Conservation (phyloP, 805 yeast genomes). For the Candida broadrunensis region DNA sequence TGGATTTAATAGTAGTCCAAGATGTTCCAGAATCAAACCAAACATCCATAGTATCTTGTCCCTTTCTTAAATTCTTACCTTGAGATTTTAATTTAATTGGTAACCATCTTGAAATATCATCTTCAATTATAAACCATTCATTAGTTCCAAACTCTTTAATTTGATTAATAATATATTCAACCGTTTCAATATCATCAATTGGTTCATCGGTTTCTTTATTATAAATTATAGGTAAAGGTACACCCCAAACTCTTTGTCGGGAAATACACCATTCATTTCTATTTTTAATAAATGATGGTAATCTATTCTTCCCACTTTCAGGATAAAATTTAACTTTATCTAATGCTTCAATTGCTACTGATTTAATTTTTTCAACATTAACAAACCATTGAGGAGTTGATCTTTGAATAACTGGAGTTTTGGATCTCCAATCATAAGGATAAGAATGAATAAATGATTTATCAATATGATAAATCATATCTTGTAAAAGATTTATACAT, state of each 20-base stretch:
- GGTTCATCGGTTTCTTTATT: slow-evolving; percentile 57
- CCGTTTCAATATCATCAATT: slow-evolving; percentile 52
- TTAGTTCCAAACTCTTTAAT: slow-evolving; percentile 65
- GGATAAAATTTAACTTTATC: slow-evolving; percentile 71
- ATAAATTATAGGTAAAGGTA: slow-evolving; percentile 89
- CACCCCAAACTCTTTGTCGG: slow-evolving; percentile 96
- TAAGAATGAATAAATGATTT: slow-evolving; percentile 71
- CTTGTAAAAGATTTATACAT: slow-evolving; percentile 53
- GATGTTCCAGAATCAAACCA: slow-evolving; percentile 98
- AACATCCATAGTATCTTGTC: slow-evolving; percentile 94
- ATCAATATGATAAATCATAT: slow-evolving; percentile 49
- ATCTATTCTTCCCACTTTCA: slow-evolving; percentile 64
- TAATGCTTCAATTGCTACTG: slow-evolving; percentile 56
- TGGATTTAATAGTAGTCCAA: slow-evolving; percentile 63
- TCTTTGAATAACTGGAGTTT: slow-evolving; percentile 89
- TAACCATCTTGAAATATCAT: slow-evolving; percentile 65
- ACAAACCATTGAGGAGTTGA: slow-evolving; percentile 98
- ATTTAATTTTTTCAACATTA: slow-evolving; percentile 73
- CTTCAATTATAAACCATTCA: slow-evolving; percentile 70
- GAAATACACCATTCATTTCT: slow-evolving; percentile 98
- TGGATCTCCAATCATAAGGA: slow-evolving; percentile 97
- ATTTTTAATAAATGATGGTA: slow-evolving; percentile 66
- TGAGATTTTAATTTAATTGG: slow-evolving; percentile 48
- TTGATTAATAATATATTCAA: slow-evolving; percentile 52
- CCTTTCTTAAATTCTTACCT: slow-evolving; percentile 52